Evolutionary conservation across 2,329 filamentous ascomycete species (phyloP).

Genomic region (Epichloe sp.): DNA sequence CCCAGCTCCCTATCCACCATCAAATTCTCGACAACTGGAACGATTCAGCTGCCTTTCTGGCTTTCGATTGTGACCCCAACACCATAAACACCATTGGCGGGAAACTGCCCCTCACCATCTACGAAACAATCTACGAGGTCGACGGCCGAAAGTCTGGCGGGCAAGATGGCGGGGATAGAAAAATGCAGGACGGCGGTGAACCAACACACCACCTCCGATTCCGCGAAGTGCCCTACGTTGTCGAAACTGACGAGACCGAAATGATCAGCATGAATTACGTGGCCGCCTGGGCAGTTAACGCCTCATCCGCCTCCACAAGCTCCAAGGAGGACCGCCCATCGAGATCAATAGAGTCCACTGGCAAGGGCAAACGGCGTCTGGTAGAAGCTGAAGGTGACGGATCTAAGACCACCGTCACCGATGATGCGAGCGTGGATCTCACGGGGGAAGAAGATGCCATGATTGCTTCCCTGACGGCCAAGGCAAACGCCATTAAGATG

Average conservation of each 20-base stretch:
- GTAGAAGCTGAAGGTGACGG: conserved; percentile 20
- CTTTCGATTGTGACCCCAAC: conserved; percentile 62
- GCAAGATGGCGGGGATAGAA: conserved; percentile 49
- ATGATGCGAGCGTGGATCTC: conserved; percentile 29
- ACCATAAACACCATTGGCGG: conserved; percentile 48
- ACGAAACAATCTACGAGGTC: conserved; percentile 72
- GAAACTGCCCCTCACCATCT: conserved; percentile 80
- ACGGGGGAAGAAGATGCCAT: conserved; percentile 47
- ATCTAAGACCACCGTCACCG: conserved; percentile 17
- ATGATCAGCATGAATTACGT: conserved; percentile 97
- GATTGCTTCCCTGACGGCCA: conserved; percentile 61
- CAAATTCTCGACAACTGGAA: conserved; percentile 65
- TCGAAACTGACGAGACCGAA: conserved; percentile 90
- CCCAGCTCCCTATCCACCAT: conserved; percentile 60
- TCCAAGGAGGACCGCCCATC: conserved; percentile 28
- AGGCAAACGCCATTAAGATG: conserved; percentile 89
- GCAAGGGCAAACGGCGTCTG: conserved; percentile 36
- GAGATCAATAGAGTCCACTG: conserved; percentile 31
- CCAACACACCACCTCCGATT: conserved; percentile 55
- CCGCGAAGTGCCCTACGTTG: conserved; percentile 68
- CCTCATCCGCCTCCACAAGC: conserved; percentile 30
- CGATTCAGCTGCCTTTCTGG: conserved; percentile 75
- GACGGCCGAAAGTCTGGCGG: conserved; percentile 35
- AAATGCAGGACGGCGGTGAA: conserved; percentile 54
- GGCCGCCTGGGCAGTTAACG: conserved; percentile 69